These are phyloP conservation scores for Henningerozyma blattae DNA, from an alignment of 805 yeast genomes.

Conservation along the genomic window DNA sequence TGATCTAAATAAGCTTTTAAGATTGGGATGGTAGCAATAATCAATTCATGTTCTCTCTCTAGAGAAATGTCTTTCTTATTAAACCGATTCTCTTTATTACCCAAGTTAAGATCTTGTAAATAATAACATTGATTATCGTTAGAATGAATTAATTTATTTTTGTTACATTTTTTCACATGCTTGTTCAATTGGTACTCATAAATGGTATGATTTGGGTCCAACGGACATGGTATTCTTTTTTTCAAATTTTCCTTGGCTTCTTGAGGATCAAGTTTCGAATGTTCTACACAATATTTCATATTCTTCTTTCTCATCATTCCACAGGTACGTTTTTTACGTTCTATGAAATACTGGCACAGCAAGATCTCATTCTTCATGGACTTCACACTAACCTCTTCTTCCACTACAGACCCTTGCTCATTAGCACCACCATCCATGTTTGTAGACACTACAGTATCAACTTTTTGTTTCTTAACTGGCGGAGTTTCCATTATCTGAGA, in stretches of 20 bases:
- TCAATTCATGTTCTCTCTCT: no score
- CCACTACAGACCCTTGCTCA: no score
- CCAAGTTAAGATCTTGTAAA: conserved; percentile 32
- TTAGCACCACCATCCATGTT: no score
- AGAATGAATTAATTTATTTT: conserved; percentile 23
- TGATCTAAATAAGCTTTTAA: no score
- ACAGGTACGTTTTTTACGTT: conserved; percentile 18
- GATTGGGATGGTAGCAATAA: no score
- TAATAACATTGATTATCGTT: conserved; percentile 39
- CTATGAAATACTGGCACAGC: conserved; percentile 18
- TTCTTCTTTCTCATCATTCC: conserved; percentile 19
- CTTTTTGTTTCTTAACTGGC: no score
- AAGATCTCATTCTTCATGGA: conserved; percentile 5
- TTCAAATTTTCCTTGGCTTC: background rate
- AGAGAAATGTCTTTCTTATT: background rate
- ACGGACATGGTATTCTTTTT: conserved; percentile 49
- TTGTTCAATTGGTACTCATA: conserved; percentile 43
- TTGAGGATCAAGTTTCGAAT: conserved; percentile 17
- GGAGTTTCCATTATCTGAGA: no score
- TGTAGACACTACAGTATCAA: no score
- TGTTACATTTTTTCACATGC: conserved; percentile 56
- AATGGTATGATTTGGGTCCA: conserved; percentile 64
- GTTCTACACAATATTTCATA: conserved; percentile 55
- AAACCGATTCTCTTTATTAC: background rate
- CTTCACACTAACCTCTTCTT: no score